Percentiles rank a stretch among this genome's conserved stretches.
Evolutionary conservation across 208 protist species (phyloP).

Genomic region (Acanthamoeba healyi): DNA sequence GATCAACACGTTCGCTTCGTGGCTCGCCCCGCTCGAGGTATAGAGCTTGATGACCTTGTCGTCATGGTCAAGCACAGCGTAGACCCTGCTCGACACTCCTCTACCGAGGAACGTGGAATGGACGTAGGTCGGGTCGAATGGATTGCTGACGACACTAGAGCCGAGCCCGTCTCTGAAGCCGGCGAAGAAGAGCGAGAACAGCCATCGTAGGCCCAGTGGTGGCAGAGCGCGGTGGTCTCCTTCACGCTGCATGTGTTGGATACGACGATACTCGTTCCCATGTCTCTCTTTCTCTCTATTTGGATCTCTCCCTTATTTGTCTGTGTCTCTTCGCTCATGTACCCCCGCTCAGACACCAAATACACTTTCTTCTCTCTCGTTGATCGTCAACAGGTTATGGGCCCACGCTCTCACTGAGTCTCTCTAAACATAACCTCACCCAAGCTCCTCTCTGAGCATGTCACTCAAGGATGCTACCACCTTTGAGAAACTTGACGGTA

Average conservation of each 20-base stretch:
- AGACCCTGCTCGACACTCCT: not conserved
- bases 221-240: too few species aligned
- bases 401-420: not conserved
- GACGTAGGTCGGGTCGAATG: not conserved
- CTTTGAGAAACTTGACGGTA: not conserved
- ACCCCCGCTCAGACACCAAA: not conserved
- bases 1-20: not conserved
- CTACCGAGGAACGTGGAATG: not conserved
- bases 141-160: not conserved
- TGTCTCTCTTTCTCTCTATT: not conserved
- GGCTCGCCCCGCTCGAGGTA: not conserved
- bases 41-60: constrained; percentile 58
- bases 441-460: not conserved
- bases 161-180: not conserved
- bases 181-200: constrained; percentile 1
- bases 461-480: not conserved
- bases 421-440: not conserved
- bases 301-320: not conserved
- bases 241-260: too few species aligned
- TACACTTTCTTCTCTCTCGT: not conserved
- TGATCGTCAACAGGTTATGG: not conserved
- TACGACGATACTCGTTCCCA: too few species aligned
- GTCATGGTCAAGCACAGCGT: not conserved
- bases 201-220: not conserved
- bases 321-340: not conserved